These are phyloP conservation scores for Nakaseomyces glabratus DNA, from an alignment of 1,139 yeast species.

Conservation along the genomic window DNA sequence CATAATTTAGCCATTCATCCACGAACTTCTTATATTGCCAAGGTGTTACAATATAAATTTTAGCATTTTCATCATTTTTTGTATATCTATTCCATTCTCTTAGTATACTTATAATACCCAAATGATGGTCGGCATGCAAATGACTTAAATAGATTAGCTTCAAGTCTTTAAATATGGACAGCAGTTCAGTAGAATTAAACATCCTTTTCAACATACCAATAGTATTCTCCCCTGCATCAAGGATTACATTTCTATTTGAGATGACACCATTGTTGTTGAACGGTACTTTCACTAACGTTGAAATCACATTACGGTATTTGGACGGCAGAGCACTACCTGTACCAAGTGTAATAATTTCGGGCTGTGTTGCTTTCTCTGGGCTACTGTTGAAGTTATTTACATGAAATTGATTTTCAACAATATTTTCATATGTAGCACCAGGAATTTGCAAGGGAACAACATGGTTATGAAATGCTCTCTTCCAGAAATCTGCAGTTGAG, in stretches of 20 bases:
- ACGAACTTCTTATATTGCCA: constrained; percentile 64
- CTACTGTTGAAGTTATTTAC: constrained; percentile 20
- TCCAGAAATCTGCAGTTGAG: constrained; percentile 32
- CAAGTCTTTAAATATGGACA: constrained; percentile 43
- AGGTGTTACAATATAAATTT: constrained; percentile 56
- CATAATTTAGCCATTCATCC: constrained; percentile 60
- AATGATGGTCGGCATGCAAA: constrained; percentile 94
- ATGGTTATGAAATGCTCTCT: constrained; percentile 37
- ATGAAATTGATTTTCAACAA: constrained; percentile 16
- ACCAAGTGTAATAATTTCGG: constrained; percentile 74
- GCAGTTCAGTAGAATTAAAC: constrained; percentile 40
- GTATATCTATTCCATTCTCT: constrained; percentile 52
- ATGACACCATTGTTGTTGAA: constrained; percentile 29
- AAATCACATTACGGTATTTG: constrained; percentile 71
- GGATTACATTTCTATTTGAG: constrained; percentile 40
- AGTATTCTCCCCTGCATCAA: constrained; percentile 95
- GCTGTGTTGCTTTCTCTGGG: constrained; percentile 36
- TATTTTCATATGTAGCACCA: constrained; percentile 12
- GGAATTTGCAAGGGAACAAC: constrained; percentile 31
- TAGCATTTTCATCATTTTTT: constrained; percentile 27
- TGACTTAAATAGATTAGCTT: constrained; percentile 70
- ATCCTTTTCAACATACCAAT: constrained; percentile 61
- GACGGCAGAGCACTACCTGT: constrained; percentile 94
- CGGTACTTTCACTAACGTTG: constrained; percentile 68
- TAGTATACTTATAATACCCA: constrained; percentile 68